phyloP scores from a whole-genome alignment of 768 basidiomycete species.

The Hemileccinum impolitum region DNA sequence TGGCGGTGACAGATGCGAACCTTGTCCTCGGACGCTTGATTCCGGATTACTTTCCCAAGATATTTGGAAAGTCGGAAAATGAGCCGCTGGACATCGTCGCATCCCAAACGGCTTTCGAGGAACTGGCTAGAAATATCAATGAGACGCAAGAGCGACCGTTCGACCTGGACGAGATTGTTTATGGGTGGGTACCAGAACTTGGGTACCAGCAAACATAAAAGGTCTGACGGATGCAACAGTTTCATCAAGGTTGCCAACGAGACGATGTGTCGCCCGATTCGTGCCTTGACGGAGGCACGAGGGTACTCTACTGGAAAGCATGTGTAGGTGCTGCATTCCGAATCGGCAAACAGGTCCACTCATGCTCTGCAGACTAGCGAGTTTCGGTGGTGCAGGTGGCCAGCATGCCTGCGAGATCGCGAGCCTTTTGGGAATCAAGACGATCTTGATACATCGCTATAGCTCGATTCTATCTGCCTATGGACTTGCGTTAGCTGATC shows the following conservation, averaged over 20 bases:
- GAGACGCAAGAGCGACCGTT: constrained; percentile 55
- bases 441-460: constrained; percentile 84
- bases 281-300: constrained; percentile 85
- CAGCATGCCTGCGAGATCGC: constrained; percentile 96
- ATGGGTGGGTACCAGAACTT: constrained; percentile 52
- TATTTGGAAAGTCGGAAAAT: constrained; percentile 87
- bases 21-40: constrained; percentile 84
- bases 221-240: constrained; percentile 36
- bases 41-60: constrained; percentile 91
- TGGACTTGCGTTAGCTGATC: constrained; percentile 87
- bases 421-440: constrained; percentile 78
- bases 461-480: constrained; percentile 93
- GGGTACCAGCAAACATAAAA: too few species aligned
- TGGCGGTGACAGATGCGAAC: constrained; percentile 94
- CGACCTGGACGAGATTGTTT: constrained; percentile 80
- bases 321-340: constrained; percentile 34
- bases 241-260: constrained; percentile 97
- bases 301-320: constrained; percentile 83
- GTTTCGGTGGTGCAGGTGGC: constrained; percentile 88
- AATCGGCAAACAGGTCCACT: not conserved
- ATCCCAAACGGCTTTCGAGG: constrained; percentile 62
- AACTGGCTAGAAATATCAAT: constrained; percentile 69
- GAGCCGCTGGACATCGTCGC: constrained; percentile 80
- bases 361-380: constrained; percentile 54
- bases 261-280: constrained; percentile 93